Base-by-base conservation (phyloP, 768 basidiomycete genomes). In the Tulasnella sp. region DNA sequence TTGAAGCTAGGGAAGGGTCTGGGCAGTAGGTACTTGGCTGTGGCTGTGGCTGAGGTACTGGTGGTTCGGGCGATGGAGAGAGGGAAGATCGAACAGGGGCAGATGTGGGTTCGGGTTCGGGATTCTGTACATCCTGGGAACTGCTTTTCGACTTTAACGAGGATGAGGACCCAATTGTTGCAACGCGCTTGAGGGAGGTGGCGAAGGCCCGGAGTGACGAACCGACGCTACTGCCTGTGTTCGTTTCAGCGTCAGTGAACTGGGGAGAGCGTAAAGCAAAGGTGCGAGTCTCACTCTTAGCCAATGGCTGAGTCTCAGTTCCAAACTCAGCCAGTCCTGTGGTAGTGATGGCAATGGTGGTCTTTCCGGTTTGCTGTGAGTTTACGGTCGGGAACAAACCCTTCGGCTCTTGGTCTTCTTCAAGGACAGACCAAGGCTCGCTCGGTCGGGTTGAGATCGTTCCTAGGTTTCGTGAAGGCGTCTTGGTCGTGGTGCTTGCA, bases 371-470 rank as follows among this genome's bases (percentile, higher is more conserved):
- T 32, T 46, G 46, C 32, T 39, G 55, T 4, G 57, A 75, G 51
- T 51, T 75, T 2, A 67, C 51, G n/a, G 37, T 44, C 29, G 70
- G 70, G 79, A 40, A 73, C 5, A 37, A 48, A 11, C 48, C 51
- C 73, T 42, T 78, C 73, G 74, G 76, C 77, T 46, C 73, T 11
- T 74, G 40, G 78, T 89, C 89, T 75, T 94, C 93, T 90, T 94
- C 93, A n/a, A 94, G 89, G 79, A 94, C 85, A 82, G 93, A 92
- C 93, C 94, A 94, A 81, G 92, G 91, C 81, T 93, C 91, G 81
- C 92, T 92, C 0, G 91, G 91, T 61, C 92, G 87, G 13, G 89
- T 85, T 78, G 86, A 57, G 23, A 32, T 15, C 7, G 39, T 61
- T 42, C 67, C 55, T 29, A 79, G 23, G 57, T n/a, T 26, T 23